Percentiles rank a stretch among this genome's conserved stretches.
phyloP scores from a whole-genome alignment of 306 rosid species.

The Luffa acutangula region DNA sequence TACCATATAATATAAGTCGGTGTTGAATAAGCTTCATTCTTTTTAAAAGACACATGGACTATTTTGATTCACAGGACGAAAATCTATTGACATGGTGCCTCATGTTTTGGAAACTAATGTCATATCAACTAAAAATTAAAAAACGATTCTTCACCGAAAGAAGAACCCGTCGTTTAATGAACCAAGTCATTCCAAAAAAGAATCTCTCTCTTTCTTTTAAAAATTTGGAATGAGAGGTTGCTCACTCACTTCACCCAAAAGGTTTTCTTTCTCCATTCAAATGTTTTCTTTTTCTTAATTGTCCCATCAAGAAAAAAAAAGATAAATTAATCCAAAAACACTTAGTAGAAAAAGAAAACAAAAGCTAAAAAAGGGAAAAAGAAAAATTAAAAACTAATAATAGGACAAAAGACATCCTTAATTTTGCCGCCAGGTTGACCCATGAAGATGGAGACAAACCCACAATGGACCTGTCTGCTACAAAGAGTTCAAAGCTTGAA shows the following conservation, averaged over 20 bases:
- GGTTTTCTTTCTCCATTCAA: neutral
- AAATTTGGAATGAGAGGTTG: neutral
- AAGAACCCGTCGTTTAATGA: neutral
- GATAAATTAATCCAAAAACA: neutral
- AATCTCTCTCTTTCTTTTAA: neutral
- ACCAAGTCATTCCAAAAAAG: neutral
- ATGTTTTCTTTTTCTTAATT: neutral
- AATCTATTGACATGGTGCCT: neutral
- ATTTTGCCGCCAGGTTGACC: slow-evolving; percentile 7
- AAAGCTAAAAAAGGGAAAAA: neutral
- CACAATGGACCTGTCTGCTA: slow-evolving; percentile 4
- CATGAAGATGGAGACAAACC: neutral
- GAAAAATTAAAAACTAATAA: neutral
- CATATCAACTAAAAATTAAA: neutral
- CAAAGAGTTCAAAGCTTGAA: neutral
- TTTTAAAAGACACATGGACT: neutral
- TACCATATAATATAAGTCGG: neutral
- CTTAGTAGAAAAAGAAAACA: neutral
- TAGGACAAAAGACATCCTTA: neutral
- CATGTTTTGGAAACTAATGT: neutral
- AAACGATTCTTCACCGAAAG: neutral
- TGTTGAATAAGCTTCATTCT: neutral
- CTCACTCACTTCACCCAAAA: neutral
- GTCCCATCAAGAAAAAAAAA: neutral
- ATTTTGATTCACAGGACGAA: neutral